Evolutionary conservation across 2,329 filamentous ascomycete genomes (phyloP).

Genomic region (Aspergillus flavus): DNA sequence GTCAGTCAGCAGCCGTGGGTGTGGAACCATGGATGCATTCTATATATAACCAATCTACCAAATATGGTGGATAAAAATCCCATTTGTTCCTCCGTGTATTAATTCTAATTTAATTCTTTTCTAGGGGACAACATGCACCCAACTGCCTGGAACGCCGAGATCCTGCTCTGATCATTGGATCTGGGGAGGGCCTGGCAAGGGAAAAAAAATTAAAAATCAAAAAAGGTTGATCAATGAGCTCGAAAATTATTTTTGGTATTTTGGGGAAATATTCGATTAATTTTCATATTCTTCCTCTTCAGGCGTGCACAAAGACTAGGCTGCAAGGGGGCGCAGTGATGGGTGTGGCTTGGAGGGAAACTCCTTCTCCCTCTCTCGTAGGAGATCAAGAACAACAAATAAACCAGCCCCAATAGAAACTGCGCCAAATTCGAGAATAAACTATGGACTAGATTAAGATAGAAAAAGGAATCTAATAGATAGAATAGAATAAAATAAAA

Average conservation of each 20-base stretch:
- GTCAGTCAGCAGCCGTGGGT: background rate
- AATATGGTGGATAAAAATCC: background rate
- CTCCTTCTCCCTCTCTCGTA: background rate
- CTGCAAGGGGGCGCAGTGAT: background rate
- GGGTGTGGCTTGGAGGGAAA: background rate
- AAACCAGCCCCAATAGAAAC: too few species aligned
- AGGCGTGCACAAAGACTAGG: background rate
- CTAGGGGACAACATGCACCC: background rate
- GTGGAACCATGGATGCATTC: constrained; percentile 2
- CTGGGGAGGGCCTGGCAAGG: background rate
- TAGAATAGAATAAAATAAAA: too few species aligned
- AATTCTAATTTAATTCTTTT: background rate
- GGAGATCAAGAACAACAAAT: background rate
- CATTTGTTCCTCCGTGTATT: background rate
- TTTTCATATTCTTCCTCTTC: background rate
- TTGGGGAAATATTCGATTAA: background rate
- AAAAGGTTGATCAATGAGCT: background rate
- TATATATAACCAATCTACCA: background rate
- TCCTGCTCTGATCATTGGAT: background rate
- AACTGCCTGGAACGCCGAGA: background rate
- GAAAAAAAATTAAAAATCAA: too few species aligned
- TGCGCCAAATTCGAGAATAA: too few species aligned
- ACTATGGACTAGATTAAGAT: too few species aligned
- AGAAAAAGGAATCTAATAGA: too few species aligned
- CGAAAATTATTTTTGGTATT: background rate